Conservation (phyloP, 345 rosid species). For the Pelargonium nanum region DNA sequence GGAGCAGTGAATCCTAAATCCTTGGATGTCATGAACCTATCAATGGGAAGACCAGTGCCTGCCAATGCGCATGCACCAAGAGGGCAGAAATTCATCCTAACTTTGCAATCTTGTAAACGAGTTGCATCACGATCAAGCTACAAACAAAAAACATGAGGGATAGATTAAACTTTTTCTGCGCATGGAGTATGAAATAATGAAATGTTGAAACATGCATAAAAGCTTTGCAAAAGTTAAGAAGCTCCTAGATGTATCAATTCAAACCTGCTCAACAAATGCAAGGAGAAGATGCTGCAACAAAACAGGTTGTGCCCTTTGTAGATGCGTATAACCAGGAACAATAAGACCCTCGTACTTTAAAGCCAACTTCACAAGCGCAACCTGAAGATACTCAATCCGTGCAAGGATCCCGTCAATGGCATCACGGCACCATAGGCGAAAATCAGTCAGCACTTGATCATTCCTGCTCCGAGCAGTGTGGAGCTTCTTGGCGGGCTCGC, state of each 20-base stretch:
- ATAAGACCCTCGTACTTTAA: slow-evolving; percentile 54
- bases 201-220: neutral
- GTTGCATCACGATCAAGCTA: slow-evolving; percentile 92
- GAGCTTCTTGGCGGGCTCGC: slow-evolving; percentile 96
- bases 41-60: slow-evolving; percentile 88
- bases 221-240: neutral
- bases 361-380: slow-evolving; percentile 63
- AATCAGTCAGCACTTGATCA: slow-evolving; percentile 85
- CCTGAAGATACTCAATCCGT: slow-evolving; percentile 43
- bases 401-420: slow-evolving; percentile 56
- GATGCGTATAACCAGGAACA: slow-evolving; percentile 91
- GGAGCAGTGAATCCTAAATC: slow-evolving; percentile 77
- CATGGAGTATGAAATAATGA: no score
- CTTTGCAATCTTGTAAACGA: slow-evolving; percentile 68
- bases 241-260: neutral
- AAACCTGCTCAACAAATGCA: slow-evolving; percentile 87
- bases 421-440: slow-evolving; percentile 88
- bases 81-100: slow-evolving; percentile 69
- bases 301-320: slow-evolving; percentile 94
- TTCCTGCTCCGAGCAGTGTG: slow-evolving; percentile 92
- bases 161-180: no score
- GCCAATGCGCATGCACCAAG: slow-evolving; percentile 98
- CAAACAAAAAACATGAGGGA: slow-evolving; percentile 19
- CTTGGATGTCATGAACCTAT: slow-evolving; percentile 72
- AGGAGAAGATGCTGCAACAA: slow-evolving; percentile 72